These are phyloP conservation scores for Vigna hirtella DNA, from an alignment of 306 rosid genomes.

Conservation along the genomic window DNA sequence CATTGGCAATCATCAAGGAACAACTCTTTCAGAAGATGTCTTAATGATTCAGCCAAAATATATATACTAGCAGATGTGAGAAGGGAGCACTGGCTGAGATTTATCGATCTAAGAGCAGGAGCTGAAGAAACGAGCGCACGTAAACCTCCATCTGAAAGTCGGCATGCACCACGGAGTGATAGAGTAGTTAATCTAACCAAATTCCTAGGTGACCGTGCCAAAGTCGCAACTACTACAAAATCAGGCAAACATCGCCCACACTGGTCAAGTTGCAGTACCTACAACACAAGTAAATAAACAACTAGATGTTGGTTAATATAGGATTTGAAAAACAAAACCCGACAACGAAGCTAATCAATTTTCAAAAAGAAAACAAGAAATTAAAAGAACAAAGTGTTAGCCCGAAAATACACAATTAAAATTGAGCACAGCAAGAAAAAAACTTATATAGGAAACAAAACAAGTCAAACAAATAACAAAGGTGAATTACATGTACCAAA, in stretches of 20 bases:
- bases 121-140: constrained; percentile 70
- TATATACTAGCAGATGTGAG: constrained; percentile 69
- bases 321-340: constrained; percentile 23
- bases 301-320: constrained; percentile 27
- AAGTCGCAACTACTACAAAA: constrained; percentile 63
- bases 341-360: constrained; percentile 28
- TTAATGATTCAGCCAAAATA: constrained; percentile 68
- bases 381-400: neutral
- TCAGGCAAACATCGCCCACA: constrained; percentile 93
- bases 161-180: constrained; percentile 85
- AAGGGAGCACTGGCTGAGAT: constrained; percentile 93
- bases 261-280: constrained; percentile 89
- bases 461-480: neutral
- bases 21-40: constrained; percentile 70
- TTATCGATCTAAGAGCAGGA: constrained; percentile 73
- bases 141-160: constrained; percentile 85
- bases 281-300: constrained; percentile 46
- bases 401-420: neutral
- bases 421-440: constrained; percentile 28
- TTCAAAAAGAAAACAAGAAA: neutral
- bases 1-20: constrained; percentile 79
- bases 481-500: neutral
- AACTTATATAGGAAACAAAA: neutral
- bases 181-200: constrained; percentile 67
- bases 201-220: constrained; percentile 62